Conservation (phyloP, 176 grass and related monocot species). For the Carex parvula region DNA sequence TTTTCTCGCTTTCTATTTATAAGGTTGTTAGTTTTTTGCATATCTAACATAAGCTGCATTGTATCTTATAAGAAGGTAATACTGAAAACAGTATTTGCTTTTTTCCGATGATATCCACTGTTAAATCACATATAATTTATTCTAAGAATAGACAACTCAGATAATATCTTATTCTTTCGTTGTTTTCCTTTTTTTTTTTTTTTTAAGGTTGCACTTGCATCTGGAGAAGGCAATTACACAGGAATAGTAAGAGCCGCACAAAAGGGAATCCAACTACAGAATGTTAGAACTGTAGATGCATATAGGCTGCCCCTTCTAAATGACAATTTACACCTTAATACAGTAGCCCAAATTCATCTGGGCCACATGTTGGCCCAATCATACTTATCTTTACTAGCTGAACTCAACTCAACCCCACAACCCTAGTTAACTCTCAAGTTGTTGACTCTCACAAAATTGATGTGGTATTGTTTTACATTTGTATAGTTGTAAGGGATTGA, state of each 20-base stretch:
- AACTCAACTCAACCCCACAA: conserved; percentile 24
- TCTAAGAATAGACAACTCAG: background rate
- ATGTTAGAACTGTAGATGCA: conserved; percentile 68
- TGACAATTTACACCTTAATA: conserved; percentile 79
- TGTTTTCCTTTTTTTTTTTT: background rate
- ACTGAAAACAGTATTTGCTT: background rate
- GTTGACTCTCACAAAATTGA: background rate
- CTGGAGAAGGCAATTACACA: conserved; percentile 84
- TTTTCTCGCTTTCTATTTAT: background rate
- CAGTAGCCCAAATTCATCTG: conserved; percentile 66
- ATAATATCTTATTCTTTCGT: background rate
- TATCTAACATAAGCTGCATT: background rate
- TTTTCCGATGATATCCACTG: background rate
- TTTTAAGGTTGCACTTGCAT: conserved; percentile 83
- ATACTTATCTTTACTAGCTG: conserved; percentile 37
- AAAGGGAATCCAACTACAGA: conserved; percentile 52
- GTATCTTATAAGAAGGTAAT: background rate
- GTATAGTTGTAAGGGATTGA: background rate
- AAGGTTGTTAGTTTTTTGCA: background rate
- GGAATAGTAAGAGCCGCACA: conserved; percentile 66
- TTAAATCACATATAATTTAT: background rate
- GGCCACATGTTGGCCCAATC: conserved; percentile 67
- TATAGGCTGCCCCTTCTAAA: conserved; percentile 52
- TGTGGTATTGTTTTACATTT: background rate
- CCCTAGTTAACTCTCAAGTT: conserved; percentile 15